Base-by-base conservation (phyloP, 192 early-diverging fungal species). In the Anaeromyces robustus region DNA sequence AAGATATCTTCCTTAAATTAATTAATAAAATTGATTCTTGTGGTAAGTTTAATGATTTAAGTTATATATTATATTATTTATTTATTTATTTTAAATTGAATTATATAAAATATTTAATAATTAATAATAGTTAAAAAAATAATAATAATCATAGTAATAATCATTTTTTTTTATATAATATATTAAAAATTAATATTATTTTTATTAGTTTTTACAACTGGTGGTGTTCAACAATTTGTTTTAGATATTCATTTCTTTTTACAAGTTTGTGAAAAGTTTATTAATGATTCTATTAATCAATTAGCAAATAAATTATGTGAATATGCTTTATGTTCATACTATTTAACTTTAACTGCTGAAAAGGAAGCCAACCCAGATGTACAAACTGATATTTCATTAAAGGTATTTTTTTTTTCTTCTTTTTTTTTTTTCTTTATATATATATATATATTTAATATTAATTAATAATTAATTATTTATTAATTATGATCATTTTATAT, bases 191-290 rank as follows among this genome's bases (percentile, higher is more conserved):
- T 14, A 39, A 39, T 39, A 39, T 39, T 14, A 39, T 12, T 12
- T 12, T 1, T 14, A 39, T 14, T 14, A 52, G 43, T 52, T 22
- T 52, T 52, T 22, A 52, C 43, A 18, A 52, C 43, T 22, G 43
- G 43, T 52, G 80, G 89, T 37, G 88, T 90, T 7, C 89, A 90
- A 78, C 84, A 86, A 78, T 84, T 90, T 78, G 85, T 90, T 34
- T 82, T 90, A 26, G 89, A 90, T 81, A 88, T 90, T 18, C 87
- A 90, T 80, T 89, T 87, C 78, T 84, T 90, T 29, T 78, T 90
- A 19, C 84, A 83, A 26, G 81, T 84, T 12, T 80, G 80, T 19
- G 86, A 87, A 41, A 77, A 52, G 34, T 79, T 87, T 43, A 82
- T 90, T 22, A 84, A 83, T 28, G 83, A 86, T 34, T 28, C 79